Conservation (phyloP, 2,329 filamentous ascomycete species). For the Claviceps africana region DNA sequence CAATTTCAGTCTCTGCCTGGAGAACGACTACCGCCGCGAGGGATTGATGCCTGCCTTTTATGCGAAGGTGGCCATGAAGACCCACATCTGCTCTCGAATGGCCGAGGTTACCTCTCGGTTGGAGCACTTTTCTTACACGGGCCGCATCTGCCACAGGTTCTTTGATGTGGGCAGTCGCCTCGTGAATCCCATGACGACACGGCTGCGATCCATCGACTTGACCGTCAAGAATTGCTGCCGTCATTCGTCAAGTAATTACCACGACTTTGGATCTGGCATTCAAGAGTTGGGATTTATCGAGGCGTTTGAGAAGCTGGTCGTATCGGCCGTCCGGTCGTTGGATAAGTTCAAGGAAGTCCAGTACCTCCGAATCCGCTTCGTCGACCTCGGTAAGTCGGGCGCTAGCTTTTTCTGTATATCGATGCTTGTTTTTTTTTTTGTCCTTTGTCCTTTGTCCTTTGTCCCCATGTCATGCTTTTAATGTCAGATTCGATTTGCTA, state of each 20-base stretch:
- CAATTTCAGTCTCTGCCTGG: slow-evolving; percentile 53
- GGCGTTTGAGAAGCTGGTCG: slow-evolving; percentile 54
- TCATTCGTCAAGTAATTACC: slow-evolving; percentile 31
- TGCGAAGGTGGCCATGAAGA: slow-evolving; percentile 41
- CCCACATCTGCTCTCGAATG: slow-evolving; percentile 52
- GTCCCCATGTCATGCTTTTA: too few species aligned
- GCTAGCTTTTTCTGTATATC: background rate
- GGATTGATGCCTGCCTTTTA: slow-evolving; percentile 45
- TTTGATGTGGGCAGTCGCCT: slow-evolving; percentile 44
- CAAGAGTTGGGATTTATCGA: slow-evolving; percentile 59
- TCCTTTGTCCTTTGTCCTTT: background rate
- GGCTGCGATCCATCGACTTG: slow-evolving; percentile 53
- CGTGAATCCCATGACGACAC: slow-evolving; percentile 32
- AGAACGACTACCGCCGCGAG: slow-evolving; percentile 58
- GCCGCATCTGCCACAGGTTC: slow-evolving; percentile 55
- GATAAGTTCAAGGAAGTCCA: slow-evolving; percentile 43
- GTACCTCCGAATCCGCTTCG: slow-evolving; percentile 57
- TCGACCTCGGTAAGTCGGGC: slow-evolving; percentile 47
- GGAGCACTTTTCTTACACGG: slow-evolving; percentile 58
- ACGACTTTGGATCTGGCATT: slow-evolving; percentile 37
- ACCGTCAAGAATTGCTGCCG: slow-evolving; percentile 65
- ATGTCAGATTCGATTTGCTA: background rate
- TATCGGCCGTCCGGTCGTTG: slow-evolving; percentile 48
- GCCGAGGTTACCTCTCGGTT: slow-evolving; percentile 46
- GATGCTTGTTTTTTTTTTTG: too few species aligned